Evolutionary conservation across 306 rosid species (phyloP), one percentile per base, ranked within the genome.

Genomic region (Vicia faba): DNA sequence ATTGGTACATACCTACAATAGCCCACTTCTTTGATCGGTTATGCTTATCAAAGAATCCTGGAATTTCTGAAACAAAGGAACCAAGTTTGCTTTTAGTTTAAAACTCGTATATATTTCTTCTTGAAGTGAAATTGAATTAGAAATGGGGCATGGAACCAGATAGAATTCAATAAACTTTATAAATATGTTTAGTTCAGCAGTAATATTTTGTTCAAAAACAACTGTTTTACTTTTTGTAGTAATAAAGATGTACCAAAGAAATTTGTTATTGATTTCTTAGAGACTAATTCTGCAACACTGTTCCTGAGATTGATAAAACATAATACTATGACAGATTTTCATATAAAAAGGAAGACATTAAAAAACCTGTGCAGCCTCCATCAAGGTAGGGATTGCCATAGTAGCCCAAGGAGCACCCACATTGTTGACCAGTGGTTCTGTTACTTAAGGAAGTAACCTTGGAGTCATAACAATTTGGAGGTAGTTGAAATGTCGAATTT

Each of bases 1-100:
- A 46, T 61, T 53, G 28, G 14, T 15, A 14, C 73, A 6, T 77
- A 77, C 76, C 81, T 64, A 77, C 49, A 36, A 70, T 57, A 8
- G 29, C 61, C 75, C 36, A 62, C 28, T 62, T 77, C 49, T 46
- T 66, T 3, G 7, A 5, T 13, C 7, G 31, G 5, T 3, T 63
- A 12, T 41, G 55, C 13, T 15, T 11, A 5, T 10, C 0, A 5
- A 0, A 28, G 58, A 0, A 26, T 1, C 28, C 11, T 5, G 0
- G 5, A 36, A 5, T 4, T 4, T 1, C 15, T 5, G 38, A 36
- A 46, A 15, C 56, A 64, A 66, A 66, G 56, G 68, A 54, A 54
- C 3, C n/a, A 31, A 41, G 48, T 63, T 26, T 26, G 44, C 11
- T 40, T 39, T 15, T 33, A 45, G 5, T 23, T 25, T 23, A 39